Conservation (phyloP, 352 stramenopile species). For the Globisporangium spinosum region DNA sequence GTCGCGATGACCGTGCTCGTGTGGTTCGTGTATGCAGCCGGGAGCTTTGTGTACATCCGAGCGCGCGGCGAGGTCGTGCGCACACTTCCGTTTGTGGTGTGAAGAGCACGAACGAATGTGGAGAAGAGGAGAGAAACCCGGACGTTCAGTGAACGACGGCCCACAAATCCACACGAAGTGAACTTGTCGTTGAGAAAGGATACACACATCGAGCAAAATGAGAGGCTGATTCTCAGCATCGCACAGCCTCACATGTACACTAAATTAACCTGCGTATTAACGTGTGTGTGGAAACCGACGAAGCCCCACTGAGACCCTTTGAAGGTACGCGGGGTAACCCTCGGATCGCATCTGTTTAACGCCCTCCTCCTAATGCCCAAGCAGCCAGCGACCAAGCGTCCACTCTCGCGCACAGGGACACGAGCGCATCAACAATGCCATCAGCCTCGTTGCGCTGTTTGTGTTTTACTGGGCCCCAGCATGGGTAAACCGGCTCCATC, state of each 20-base stretch:
- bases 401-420: not conserved
- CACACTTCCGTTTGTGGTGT: not conserved
- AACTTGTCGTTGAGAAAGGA: not conserved
- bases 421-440: not conserved
- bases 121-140: not conserved
- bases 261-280: not conserved
- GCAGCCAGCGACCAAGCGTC: not conserved
- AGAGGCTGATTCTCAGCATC: not conserved
- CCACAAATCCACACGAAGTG: not conserved
- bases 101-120: not conserved
- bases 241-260: not conserved
- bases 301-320: too few relatives aligned
- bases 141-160: not conserved
- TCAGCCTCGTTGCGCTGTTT: not conserved
- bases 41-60: slow-evolving; percentile 23
- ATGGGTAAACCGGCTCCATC: not conserved
- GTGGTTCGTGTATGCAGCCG: slow-evolving; percentile 34
- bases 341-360: not conserved
- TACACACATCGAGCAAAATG: not conserved
- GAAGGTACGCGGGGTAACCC: too few relatives aligned
- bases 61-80: slow-evolving; percentile 9
- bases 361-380: not conserved
- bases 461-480: not conserved
- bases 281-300: not conserved
- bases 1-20: slow-evolving; percentile 47